These are phyloP conservation scores for Cladosporium sp. DNA, from an alignment of 2,329 filamentous ascomycete species.

Conservation along the genomic window DNA sequence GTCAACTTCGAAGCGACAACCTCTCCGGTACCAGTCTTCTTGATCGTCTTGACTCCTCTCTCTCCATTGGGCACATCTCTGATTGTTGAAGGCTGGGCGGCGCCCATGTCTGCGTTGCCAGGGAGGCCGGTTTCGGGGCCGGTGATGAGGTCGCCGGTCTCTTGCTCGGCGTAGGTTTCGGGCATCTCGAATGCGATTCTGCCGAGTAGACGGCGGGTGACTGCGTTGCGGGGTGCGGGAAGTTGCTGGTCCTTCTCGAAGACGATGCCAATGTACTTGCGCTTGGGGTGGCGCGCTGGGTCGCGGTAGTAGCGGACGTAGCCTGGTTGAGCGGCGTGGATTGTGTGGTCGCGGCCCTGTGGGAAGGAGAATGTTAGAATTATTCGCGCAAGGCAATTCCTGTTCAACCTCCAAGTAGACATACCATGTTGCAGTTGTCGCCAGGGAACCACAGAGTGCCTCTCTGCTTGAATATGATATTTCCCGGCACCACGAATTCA, in stretches of 20 bases:
- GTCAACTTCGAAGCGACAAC: constrained; percentile 37
- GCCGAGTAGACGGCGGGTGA: constrained; percentile 72
- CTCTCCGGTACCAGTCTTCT: constrained; percentile 33
- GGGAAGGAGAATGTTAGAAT: not conserved
- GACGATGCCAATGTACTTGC: constrained; percentile 92
- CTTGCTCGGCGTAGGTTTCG: constrained; percentile 21
- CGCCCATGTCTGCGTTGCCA: constrained; percentile 21
- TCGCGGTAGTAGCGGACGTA: constrained; percentile 98
- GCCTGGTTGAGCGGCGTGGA: constrained; percentile 79
- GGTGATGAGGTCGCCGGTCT: constrained; percentile 22
- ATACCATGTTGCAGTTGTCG: constrained; percentile 82
- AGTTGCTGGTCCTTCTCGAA: constrained; percentile 80
- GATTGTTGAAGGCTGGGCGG: constrained; percentile 25
- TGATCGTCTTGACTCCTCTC: constrained; percentile 33
- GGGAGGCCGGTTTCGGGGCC: constrained; percentile 21
- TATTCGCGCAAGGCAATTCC: not conserved
- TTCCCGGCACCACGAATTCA: constrained; percentile 91
- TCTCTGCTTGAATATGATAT: constrained; percentile 97
- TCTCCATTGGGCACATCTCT: constrained; percentile 24
- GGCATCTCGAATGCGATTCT: constrained; percentile 59
- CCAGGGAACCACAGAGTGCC: constrained; percentile 93
- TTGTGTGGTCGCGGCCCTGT: constrained; percentile 86
- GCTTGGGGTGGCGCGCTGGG: constrained; percentile 74
- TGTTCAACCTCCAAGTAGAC: not conserved
- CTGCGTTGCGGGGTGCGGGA: constrained; percentile 72